Conservation (phyloP, 495 filamentous ascomycete species). For the Podospora australis region DNA sequence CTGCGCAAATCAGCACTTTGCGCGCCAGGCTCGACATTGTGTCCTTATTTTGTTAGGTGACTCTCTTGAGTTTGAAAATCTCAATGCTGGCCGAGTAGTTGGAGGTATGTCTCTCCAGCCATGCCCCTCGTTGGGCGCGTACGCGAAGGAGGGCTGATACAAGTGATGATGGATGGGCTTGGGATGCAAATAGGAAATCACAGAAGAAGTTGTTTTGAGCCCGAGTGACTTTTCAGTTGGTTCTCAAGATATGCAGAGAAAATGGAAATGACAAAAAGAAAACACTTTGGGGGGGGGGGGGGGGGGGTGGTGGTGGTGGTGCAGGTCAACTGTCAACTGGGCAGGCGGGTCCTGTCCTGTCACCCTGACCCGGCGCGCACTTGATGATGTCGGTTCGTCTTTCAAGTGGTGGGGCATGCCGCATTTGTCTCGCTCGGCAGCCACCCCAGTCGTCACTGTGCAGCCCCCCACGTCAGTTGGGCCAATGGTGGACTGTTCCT, state of each 20-base stretch:
- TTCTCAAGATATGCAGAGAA: background rate
- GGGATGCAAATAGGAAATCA: background rate
- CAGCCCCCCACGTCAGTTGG: slow-evolving; percentile 4
- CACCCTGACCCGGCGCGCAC: too few species aligned
- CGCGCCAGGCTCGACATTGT: slow-evolving; percentile 69
- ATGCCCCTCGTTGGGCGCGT: too few species aligned
- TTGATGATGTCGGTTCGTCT: slow-evolving; percentile 14
- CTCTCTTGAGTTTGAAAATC: background rate
- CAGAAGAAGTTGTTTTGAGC: background rate
- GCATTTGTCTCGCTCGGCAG: background rate
- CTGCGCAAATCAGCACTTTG: slow-evolving; percentile 74
- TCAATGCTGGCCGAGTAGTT: too few species aligned
- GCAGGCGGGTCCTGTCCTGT: too few species aligned
- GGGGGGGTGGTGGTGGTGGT: too few species aligned
- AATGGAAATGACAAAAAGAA: too few species aligned
- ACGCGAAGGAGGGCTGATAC: too few species aligned
- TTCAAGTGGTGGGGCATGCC: slow-evolving; percentile 4
- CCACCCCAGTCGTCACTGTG: slow-evolving; percentile 8
- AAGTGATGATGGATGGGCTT: too few species aligned
- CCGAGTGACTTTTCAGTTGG: background rate
- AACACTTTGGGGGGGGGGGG: background rate
- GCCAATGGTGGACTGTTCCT: background rate
- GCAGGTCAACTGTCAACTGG: too few species aligned
- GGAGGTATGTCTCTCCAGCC: too few species aligned
- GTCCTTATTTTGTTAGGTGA: background rate